Conservation (phyloP, 2,329 filamentous ascomycete genomes). For the Aureobasidium sp. region DNA sequence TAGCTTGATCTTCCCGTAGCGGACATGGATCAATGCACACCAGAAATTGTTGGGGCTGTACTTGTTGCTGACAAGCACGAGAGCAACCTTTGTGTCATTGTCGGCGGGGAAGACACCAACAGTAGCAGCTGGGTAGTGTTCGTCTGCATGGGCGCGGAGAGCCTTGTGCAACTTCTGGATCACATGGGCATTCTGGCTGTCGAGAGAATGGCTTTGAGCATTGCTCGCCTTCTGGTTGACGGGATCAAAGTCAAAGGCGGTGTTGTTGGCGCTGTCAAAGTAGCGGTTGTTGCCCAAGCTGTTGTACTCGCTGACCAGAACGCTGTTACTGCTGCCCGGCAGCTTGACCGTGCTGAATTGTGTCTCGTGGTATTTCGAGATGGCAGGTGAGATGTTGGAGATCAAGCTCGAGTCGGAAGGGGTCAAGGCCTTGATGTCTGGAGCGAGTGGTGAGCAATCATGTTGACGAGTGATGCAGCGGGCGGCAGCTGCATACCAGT, state of each 20-base stretch:
- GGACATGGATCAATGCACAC: constrained; percentile 39
- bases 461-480: background rate
- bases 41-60: constrained; percentile 98
- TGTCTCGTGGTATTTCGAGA: constrained; percentile 92
- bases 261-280: constrained; percentile 82
- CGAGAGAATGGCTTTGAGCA: constrained; percentile 70
- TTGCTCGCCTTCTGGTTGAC: constrained; percentile 75
- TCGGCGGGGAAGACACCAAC: constrained; percentile 78
- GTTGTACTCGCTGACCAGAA: constrained; percentile 81
- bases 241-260: constrained; percentile 85
- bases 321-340: constrained; percentile 65
- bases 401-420: constrained; percentile 61
- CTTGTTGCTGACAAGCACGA: constrained; percentile 88
- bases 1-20: background rate
- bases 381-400: constrained; percentile 69
- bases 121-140: constrained; percentile 80
- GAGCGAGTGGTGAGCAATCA: background rate
- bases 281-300: constrained; percentile 73
- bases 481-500: constrained; percentile 54
- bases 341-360: constrained; percentile 86
- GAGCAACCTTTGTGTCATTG: constrained; percentile 66
- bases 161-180: constrained; percentile 79
- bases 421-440: constrained; percentile 86
- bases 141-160: constrained; percentile 66
- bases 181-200: constrained; percentile 69